A percentile compares a stretch with the other conserved stretches of the same genome.
These are phyloP conservation scores for Hypoxylon trugodes DNA, from an alignment of 495 filamentous ascomycete genomes.

Conservation along the genomic window DNA sequence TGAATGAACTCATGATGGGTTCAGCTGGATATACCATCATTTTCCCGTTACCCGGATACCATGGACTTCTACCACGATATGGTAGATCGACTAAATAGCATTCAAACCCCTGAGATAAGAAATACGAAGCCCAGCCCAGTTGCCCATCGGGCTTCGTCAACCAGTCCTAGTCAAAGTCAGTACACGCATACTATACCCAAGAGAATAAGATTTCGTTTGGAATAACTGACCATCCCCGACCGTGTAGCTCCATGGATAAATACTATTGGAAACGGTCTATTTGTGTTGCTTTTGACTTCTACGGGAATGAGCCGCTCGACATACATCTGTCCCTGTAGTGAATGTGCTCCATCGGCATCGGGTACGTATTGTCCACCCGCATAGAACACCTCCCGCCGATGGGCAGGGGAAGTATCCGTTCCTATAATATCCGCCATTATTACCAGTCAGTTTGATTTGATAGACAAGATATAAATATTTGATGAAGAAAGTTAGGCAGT, in stretches of 20 bases:
- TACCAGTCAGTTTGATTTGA: not conserved
- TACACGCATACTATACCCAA: not conserved
- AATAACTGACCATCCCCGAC: constrained; percentile 57
- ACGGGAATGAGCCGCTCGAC: constrained; percentile 61
- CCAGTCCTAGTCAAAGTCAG: constrained; percentile 49
- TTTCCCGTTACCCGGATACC: constrained; percentile 29
- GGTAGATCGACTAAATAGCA: constrained; percentile 59
- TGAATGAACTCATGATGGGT: constrained; percentile 47
- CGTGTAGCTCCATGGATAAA: constrained; percentile 63
- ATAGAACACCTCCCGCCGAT: constrained; percentile 55
- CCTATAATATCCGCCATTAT: constrained; percentile 7
- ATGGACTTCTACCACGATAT: constrained; percentile 47
- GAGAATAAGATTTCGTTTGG: not conserved
- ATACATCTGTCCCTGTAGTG: constrained; percentile 62
- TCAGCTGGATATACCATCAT: constrained; percentile 39
- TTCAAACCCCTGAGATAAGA: constrained; percentile 55
- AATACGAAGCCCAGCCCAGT: constrained; percentile 61
- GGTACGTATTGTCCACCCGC: constrained; percentile 57
- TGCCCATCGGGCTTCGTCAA: constrained; percentile 60
- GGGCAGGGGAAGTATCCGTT: not conserved
- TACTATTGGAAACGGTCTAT: constrained; percentile 52
- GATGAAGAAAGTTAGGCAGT: not conserved
- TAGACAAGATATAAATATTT: too few species aligned
- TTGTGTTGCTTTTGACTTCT: constrained; percentile 5
- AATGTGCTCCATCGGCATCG: constrained; percentile 45